Base-by-base conservation (phyloP, 1,139 yeast genomes). In the Yamadazyma sp. region DNA sequence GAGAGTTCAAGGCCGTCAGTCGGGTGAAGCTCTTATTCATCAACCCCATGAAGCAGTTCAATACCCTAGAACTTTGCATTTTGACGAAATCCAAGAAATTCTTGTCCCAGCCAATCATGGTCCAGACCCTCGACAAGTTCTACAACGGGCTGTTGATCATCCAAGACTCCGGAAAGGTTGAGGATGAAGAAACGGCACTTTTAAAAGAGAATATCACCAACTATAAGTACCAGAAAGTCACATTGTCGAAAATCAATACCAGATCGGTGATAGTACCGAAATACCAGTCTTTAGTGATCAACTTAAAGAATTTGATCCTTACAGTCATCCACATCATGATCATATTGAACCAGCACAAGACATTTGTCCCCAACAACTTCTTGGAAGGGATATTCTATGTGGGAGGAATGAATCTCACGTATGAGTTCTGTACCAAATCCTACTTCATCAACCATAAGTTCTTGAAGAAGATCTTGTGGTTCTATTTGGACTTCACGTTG, bases 41-140 rank as follows among this genome's bases (percentile, higher is more conserved):
- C 40, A 71, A 71, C 52, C 73, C 80, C 12, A 59, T 79, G 34
- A 52, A 51, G 13, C 52, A 54, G 11, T 74, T 76, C 44, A 73
- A 75, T 30, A 73, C 83, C 0, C 56, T 79, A 34, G 85, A 79
- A 48, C 57, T 79, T 32, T 73, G 81, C 11, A 72, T 79, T 31
- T 61, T 76, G 37, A 70, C 80, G 13, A 73, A 75, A 43, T 75
- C 82, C 2, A 79, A 79, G 47, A 64, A 63, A 45, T 75, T 79
- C 43, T 59, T 79, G 36, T 71, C 81, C 2, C 82, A 78, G 50
- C 84, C 84, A 0, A 67, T 75, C 13, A 71, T 79, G 3, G 66
- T 73, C 2, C 66, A 71, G 26, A 72, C 77, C 2, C 53, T 79
- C 37, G 73, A 74, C 36, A 67, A 74, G 38, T 70, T 80, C 33